These are phyloP conservation scores for Furculomyces boomerangus DNA, from an alignment of 371 early-diverging fungal genomes.

Conservation along the genomic window DNA sequence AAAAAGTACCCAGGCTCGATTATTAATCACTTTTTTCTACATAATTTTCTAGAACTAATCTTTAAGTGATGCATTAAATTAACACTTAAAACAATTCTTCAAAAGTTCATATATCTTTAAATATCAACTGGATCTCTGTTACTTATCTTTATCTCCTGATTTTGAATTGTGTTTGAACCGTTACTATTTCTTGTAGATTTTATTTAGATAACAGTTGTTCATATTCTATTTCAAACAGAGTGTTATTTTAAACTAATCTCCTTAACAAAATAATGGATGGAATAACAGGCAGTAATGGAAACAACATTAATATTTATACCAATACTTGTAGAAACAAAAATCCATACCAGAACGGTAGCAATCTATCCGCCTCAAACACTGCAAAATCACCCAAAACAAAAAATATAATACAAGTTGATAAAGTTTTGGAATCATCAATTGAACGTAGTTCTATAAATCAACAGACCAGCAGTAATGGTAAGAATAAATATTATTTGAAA, in stretches of 20 bases:
- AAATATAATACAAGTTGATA: too few relatives aligned
- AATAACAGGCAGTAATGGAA: not conserved
- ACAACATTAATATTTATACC: not conserved
- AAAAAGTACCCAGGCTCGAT: not conserved
- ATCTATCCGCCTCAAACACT: too few relatives aligned
- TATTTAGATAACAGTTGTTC: not conserved
- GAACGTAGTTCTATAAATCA: too few relatives aligned
- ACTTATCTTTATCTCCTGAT: not conserved
- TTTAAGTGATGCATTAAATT: not conserved
- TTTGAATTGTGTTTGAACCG: too few relatives aligned
- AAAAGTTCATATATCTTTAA: not conserved
- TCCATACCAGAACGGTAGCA: too few relatives aligned
- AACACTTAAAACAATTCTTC: not conserved
- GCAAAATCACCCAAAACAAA: too few relatives aligned
- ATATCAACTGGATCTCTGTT: not conserved
- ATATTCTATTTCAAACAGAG: not conserved
- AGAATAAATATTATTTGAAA: too few relatives aligned
- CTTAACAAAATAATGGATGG: not conserved
- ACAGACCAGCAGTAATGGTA: too few relatives aligned
- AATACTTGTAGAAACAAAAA: not conserved
- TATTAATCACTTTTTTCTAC: not conserved
- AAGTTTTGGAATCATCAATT: too few relatives aligned
- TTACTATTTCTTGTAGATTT: not conserved
- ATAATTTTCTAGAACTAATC: not conserved
- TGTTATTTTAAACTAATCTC: not conserved